Percentiles rank a stretch among this genome's conserved stretches.
phyloP scores from a whole-genome alignment of 768 basidiomycete genomes.

The Trametes cubensis region DNA sequence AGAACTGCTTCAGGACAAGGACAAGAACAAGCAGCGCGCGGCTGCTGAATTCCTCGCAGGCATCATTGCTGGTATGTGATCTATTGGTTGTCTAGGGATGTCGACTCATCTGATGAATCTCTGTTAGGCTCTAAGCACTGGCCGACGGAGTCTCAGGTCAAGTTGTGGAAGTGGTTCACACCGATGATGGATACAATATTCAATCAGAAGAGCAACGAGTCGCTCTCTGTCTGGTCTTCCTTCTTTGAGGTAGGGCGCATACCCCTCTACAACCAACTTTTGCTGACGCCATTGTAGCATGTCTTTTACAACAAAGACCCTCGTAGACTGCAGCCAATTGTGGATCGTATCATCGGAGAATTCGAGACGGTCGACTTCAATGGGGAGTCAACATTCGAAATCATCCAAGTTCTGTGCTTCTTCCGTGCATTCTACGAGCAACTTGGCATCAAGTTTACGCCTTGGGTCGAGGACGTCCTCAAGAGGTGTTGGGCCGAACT shows the following conservation, averaged over 20 bases:
- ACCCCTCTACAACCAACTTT: not conserved
- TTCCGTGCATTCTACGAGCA: conserved; percentile 74
- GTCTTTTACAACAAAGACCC: conserved; percentile 81
- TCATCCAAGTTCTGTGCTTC: conserved; percentile 67
- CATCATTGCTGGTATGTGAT: conserved; percentile 54
- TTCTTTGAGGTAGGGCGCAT: conserved; percentile 61
- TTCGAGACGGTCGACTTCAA: conserved; percentile 75
- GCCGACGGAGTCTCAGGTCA: conserved; percentile 67
- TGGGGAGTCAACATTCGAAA: conserved; percentile 81
- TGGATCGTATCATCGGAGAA: conserved; percentile 69
- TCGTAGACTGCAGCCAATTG: conserved; percentile 75
- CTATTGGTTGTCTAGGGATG: not conserved
- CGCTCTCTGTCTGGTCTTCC: conserved; percentile 75
- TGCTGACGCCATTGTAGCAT: conserved; percentile 48
- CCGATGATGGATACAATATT: conserved; percentile 69
- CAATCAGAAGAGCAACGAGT: conserved; percentile 76
- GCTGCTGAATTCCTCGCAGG: conserved; percentile 84
- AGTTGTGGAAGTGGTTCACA: conserved; percentile 80
- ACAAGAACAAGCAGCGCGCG: conserved; percentile 86
- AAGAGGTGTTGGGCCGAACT: conserved; percentile 73
- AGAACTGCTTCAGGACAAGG: conserved; percentile 63
- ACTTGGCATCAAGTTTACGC: conserved; percentile 76
- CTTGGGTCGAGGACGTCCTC: conserved; percentile 74
- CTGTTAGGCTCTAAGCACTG: conserved; percentile 81
- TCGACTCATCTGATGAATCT: not conserved